Conservation (phyloP, 2,329 filamentous ascomycete species). For the Mycocentrospora acerina region DNA sequence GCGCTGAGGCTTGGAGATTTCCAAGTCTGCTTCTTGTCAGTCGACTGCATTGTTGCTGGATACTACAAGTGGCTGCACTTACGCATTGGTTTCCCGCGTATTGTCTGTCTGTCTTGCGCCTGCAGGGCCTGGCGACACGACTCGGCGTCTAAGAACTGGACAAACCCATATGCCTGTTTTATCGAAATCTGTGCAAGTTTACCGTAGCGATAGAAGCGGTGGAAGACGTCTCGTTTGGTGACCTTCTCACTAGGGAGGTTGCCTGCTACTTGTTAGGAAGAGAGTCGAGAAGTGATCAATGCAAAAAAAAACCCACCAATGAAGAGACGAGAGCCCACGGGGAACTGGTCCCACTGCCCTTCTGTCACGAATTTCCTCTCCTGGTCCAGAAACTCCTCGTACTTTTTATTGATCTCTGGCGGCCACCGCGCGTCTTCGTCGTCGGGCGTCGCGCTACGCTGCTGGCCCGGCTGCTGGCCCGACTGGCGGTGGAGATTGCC, state of each 20-base stretch:
- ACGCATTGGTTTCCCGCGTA: slow-evolving; percentile 94
- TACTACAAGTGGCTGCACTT: slow-evolving; percentile 46
- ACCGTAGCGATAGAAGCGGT: slow-evolving; percentile 83
- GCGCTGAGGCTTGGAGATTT: slow-evolving; percentile 85
- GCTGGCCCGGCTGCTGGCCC: slow-evolving; percentile 11
- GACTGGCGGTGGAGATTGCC: slow-evolving; percentile 31
- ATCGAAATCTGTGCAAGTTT: slow-evolving; percentile 91
- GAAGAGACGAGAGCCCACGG: slow-evolving; percentile 74
- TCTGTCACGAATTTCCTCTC: slow-evolving; percentile 76
- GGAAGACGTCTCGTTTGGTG: slow-evolving; percentile 90
- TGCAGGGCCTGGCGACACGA: slow-evolving; percentile 76
- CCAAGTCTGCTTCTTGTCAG: slow-evolving; percentile 67
- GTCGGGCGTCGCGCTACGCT: slow-evolving; percentile 34
- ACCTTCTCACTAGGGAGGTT: slow-evolving; percentile 93
- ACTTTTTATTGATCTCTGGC: slow-evolving; percentile 63
- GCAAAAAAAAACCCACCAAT: slow-evolving; percentile 62
- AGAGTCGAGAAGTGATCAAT: not conserved
- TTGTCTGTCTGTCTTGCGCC: slow-evolving; percentile 74
- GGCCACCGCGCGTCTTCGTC: slow-evolving; percentile 55
- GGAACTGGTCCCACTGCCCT: slow-evolving; percentile 79
- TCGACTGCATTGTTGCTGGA: not conserved
- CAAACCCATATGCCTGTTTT: slow-evolving; percentile 95
- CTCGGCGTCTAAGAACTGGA: slow-evolving; percentile 79
- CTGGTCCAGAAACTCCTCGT: slow-evolving; percentile 71
- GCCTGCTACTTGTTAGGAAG: slow-evolving; percentile 52